Evolutionary conservation across 1,284 basidiomycete genomes (phyloP), one percentile per base, ranked within the genome.

Genomic region (Trichosporon asahii): DNA sequence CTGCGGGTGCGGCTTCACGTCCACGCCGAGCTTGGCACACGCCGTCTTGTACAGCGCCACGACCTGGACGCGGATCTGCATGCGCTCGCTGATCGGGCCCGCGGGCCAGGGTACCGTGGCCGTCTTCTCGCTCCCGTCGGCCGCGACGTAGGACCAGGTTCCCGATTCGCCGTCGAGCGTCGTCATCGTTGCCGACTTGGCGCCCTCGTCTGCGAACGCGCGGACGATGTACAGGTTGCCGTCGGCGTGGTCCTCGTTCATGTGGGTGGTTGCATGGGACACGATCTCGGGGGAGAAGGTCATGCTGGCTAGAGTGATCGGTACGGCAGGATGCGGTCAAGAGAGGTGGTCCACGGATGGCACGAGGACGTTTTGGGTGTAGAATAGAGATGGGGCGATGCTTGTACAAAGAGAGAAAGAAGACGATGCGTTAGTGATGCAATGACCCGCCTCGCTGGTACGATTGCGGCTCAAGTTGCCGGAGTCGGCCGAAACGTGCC

Each of bases 201-300:
- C 65, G 6, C 12, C 53, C 2, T 15, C 23, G 49, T 66, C 65
- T n/a, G 25, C 21, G 65, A 66, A 66, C 31, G 65, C 65, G n/a
- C 53, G 49, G 53, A 60, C 65, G 65, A 66, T 66, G 53, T 66
- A 66, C 21, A 66, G 65, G 53, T 66, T 66, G 31, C 65, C 65
- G 53, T 66, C 65, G 49, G 65, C 49, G 65, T 66, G 65, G 65
- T 66, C 65, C 53, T 66, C 31, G 53, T 66, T 66, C 65, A 66
- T 66, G 65, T 66, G 65, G 53, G 9, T 27, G 33, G 49, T 53
- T 23, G 65, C 65, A 23, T 37, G 49, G 53, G 53, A 14, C 33
- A 66, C 64, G 27, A 65, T 49, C 23, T 65, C 57, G 27, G 57
- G 57, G 18, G 57, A 11, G 29, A 61, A 61, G 29, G 57, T 61